Conservation (phyloP, 2,329 filamentous ascomycete species). For the Tolypocladium tropicale region DNA sequence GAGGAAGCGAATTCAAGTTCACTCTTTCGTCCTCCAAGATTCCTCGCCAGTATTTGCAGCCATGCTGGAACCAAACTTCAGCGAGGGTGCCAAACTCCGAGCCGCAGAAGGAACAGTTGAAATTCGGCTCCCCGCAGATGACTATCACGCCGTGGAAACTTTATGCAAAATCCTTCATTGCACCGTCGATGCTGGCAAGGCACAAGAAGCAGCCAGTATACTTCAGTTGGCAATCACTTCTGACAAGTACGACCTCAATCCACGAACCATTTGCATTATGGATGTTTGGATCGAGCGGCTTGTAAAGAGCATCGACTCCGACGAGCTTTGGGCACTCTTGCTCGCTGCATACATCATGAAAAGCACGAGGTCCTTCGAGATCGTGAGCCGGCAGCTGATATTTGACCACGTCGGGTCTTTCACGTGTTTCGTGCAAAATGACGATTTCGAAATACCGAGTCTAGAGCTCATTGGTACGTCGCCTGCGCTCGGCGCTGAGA, state of each 20-base stretch:
- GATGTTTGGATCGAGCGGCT: not conserved
- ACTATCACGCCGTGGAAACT: not conserved
- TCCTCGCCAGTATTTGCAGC: not conserved
- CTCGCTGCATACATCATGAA: not conserved
- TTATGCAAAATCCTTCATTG: not conserved
- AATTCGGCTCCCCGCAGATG: not conserved
- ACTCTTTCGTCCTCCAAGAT: not conserved
- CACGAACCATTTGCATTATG: not conserved
- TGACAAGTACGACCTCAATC: not conserved
- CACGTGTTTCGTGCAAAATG: not conserved
- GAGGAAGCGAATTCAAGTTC: not conserved
- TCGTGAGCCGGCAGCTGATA: not conserved
- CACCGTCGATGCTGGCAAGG: not conserved
- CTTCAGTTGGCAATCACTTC: not conserved
- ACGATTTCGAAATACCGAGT: not conserved
- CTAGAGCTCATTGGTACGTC: not conserved
- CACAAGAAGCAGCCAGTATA: not conserved
- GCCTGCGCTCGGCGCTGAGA: not conserved
- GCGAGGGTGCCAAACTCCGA: not conserved
- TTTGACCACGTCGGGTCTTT: not conserved
- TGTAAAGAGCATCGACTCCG: not conserved
- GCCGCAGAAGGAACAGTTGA: not conserved
- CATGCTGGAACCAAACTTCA: not conserved
- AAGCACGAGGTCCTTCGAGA: not conserved
- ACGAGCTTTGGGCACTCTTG: not conserved